phyloP scores from a whole-genome alignment of 2,329 filamentous ascomycete species.

The Ophioceras dolichostomum region DNA sequence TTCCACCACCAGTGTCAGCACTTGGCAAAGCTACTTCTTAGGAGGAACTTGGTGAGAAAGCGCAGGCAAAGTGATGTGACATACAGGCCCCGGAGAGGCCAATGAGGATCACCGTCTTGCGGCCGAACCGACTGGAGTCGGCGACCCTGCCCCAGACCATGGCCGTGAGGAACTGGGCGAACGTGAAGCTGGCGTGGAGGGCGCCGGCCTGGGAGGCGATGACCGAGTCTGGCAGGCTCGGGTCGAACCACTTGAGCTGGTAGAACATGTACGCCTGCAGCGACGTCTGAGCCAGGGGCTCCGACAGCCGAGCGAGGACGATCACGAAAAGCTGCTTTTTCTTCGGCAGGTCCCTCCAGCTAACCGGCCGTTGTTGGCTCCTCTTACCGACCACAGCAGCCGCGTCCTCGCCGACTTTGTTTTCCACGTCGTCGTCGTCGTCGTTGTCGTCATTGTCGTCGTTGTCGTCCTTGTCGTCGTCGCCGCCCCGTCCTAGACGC shows the following conservation, averaged over 20 bases:
- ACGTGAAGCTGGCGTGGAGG: conserved; percentile 67
- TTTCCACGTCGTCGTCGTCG: too few species aligned
- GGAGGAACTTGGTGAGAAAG: too few species aligned
- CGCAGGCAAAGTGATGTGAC: conserved; percentile 8
- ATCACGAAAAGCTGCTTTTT: conserved; percentile 70
- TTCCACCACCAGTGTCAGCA: too few species aligned
- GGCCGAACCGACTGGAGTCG: conserved; percentile 49
- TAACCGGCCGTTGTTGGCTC: conserved; percentile 21
- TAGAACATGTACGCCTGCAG: conserved; percentile 74
- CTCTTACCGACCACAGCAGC: too few species aligned
- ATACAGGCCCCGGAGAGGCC: conserved; percentile 55
- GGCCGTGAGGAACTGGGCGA: conserved; percentile 70
- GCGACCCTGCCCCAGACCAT: conserved; percentile 71
- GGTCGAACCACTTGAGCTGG: conserved; percentile 67
- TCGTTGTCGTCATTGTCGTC: too few species aligned
- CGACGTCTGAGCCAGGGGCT: conserved; percentile 71
- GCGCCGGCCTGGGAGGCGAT: conserved; percentile 71
- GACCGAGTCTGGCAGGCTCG: conserved; percentile 39
- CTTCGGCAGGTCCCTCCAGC: conserved; percentile 62
- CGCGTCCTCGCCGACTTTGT: too few species aligned
- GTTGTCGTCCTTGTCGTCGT: too few species aligned
- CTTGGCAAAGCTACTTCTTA: too few species aligned
- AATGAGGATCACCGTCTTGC: conserved; percentile 68
- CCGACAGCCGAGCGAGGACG: conserved; percentile 66
- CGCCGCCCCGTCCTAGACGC: too few species aligned